phyloP scores from a whole-genome alignment of 1,284 basidiomycete genomes.

The Coriolopsis trogii region DNA sequence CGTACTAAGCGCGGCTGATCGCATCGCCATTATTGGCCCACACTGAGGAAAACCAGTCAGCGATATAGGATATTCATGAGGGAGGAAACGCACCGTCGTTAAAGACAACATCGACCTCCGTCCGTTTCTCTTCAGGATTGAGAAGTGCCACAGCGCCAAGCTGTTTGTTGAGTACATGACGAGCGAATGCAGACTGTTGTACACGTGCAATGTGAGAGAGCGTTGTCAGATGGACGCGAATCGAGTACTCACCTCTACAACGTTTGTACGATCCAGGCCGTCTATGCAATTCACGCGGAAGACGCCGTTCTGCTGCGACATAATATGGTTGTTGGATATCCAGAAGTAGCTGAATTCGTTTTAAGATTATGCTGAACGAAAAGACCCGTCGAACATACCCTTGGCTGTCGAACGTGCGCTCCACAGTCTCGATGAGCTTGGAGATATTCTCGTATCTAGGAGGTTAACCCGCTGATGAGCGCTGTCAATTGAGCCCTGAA shows the following conservation, averaged over 20 bases:
- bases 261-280: conserved; percentile 91
- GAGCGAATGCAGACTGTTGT: conserved; percentile 91
- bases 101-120: conserved; percentile 78
- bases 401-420: conserved; percentile 75
- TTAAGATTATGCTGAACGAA: background rate
- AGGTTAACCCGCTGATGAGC: background rate
- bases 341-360: conserved; percentile 71
- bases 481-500: background rate
- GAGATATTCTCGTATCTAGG: conserved; percentile 87
- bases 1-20: conserved; percentile 85
- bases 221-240: background rate
- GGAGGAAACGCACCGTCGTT: conserved; percentile 68
- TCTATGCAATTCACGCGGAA: conserved; percentile 94
- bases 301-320: conserved; percentile 84
- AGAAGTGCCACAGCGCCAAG: conserved; percentile 79
- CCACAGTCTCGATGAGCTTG: conserved; percentile 72
- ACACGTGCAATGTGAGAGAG: conserved; percentile 14
- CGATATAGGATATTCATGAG: conserved; percentile 80
- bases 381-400: conserved; percentile 47
- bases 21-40: conserved; percentile 98
- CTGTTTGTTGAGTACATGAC: conserved; percentile 81
- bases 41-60: conserved; percentile 66
- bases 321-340: conserved; percentile 71
- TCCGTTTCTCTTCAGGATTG: conserved; percentile 48
- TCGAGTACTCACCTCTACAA: conserved; percentile 63